Evolutionary conservation across 371 early-diverging fungal species (phyloP), one percentile per base, ranked within the genome.

Genomic region (Syncephalastrum contaminatum): DNA sequence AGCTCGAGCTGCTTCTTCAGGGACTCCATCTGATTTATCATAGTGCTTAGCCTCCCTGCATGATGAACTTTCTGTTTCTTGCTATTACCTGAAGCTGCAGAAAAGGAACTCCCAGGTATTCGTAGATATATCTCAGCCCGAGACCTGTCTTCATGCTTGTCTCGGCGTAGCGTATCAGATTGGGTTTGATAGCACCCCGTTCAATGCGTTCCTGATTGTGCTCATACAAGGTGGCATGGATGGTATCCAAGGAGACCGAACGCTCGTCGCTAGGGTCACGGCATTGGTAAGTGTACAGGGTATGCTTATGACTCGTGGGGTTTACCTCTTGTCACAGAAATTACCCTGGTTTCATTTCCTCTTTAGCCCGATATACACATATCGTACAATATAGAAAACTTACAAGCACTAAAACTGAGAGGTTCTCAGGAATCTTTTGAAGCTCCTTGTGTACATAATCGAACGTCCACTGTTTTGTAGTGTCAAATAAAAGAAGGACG

Each of bases 401-500:
- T 77, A 78, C 85, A 59, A 87, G 56, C 1, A 87, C 70, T 24
- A 87, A 62, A 4, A 85, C 75, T 6, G 84, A 62, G 22, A 84
- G 58, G n/a, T 62, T 70, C n/a, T 64, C 68, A 14, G 87, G 87
- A n/a, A 83, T 72, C n/a, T 69, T 58, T 20, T 48, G 58, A n/a
- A 84, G 56, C 16, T 81, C 72, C 10, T 70, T 74, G 16, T 67
- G 66, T 0, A 75, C 81, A 62, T 85, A 87, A 24, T 84, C 83
- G 60, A 85, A 81, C 6, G 87, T 85, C 85, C 85, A 85, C 25
- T 72, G 76, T 43, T 85, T 85, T 15, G 84, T 82, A 8, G 80
- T 61, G 60, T 87, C 87, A 59, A 84, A 87, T 51, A 85, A 41
- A 27, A 85, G 71, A 5, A 87, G 66, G 3, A 70, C 81, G 1